These are phyloP conservation scores for Lathyrus aphaca DNA, from an alignment of 306 rosid genomes.

Conservation along the genomic window DNA sequence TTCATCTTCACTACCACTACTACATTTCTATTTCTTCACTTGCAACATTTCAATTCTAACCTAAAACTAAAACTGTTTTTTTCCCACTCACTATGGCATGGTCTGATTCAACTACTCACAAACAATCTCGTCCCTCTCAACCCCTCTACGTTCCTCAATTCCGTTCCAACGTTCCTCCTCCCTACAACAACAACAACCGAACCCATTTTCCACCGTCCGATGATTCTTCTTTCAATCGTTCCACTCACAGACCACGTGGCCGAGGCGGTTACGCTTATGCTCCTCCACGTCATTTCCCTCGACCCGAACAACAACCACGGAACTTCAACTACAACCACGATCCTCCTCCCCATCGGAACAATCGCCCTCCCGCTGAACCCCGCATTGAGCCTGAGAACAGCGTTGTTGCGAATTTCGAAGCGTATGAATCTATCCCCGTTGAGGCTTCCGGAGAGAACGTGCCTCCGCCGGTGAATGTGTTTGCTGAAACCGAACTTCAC, in stretches of 20 bases:
- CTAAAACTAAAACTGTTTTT: no score
- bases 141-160: conserved; percentile 49
- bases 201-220: conserved; percentile 1
- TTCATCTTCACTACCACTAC: neutral
- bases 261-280: conserved; percentile 14
- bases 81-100: conserved; percentile 45
- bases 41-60: neutral
- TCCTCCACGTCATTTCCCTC: neutral
- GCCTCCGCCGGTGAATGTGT: conserved; percentile 60
- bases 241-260: conserved; percentile 30
- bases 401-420: conserved; percentile 65
- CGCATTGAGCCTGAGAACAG: neutral
- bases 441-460: conserved; percentile 71
- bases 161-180: conserved; percentile 10
- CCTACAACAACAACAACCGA: neutral
- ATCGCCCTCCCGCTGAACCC: conserved; percentile 4
- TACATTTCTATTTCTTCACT: neutral
- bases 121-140: conserved; percentile 32
- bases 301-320: neutral
- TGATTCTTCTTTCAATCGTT: conserved; percentile 22
- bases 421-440: conserved; percentile 76
- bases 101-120: conserved; percentile 41
- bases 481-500: conserved; percentile 61
- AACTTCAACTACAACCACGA: neutral
- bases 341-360: neutral